Base-by-base conservation (phyloP, 2,329 filamentous ascomycete genomes). In the Colletotrichum tamarilloi region DNA sequence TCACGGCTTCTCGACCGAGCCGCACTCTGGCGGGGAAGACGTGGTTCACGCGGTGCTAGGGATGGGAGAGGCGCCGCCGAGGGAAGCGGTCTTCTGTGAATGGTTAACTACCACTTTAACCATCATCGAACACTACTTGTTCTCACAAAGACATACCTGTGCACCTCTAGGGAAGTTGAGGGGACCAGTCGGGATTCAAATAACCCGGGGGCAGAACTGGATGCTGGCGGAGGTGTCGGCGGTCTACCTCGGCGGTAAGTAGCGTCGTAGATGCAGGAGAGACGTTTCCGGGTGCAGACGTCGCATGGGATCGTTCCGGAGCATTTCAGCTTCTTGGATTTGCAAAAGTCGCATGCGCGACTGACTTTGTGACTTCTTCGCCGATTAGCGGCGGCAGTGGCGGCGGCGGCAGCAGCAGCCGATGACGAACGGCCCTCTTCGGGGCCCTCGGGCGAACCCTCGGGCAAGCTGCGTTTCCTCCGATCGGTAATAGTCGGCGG, bases 301-400 rank as follows among this genome's bases (percentile, higher is more conserved):
- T 77, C 71, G 68, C 83, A 84, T 1, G 83, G 83, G 24, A 81
- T 67, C 0, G 80, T 83, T 0, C 83, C 83, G n/a, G 74, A 73
- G 65, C 83, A 84, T 76, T 80, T 82, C 16, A 81, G 75, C 71
- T 84, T 84, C 68, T 81, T 81, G 11, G 76, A 30, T 75, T 84
- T 84, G 78, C 83, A 84, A 35, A 77, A 77, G 67, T 84, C 83
- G 68, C 83, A 84, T 16, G 82, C 82, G 19, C 81, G 77, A 63
- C 78, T 82, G 5, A 83, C 81, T 74, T 84, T 85, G 46, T 79
- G 75, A 26, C 68, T 55, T 26, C 72, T 62, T 49, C 74, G 62
- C 16, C 64, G 60, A 22, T 73, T 75, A n/a, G 42, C 64, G 35
- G 66, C 12, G 19, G 55, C 56, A 3, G 52, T 24, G 64, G 42